Evolutionary conservation across 179 eudicot species (phyloP).

Genomic region (Drosera spatulata): DNA sequence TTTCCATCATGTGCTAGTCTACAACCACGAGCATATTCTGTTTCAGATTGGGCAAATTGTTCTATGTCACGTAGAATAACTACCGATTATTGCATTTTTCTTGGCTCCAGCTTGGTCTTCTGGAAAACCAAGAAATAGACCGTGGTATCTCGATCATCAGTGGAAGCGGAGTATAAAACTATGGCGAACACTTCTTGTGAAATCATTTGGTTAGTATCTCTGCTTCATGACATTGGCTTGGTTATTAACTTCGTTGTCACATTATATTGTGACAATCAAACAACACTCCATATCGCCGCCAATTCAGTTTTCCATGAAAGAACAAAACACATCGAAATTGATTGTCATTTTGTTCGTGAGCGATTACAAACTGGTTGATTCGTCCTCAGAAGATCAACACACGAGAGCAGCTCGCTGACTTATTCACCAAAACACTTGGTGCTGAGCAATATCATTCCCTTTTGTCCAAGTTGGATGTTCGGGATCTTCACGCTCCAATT

Average conservation of each 20-base stretch:
- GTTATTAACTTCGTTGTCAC: too few relatives aligned
- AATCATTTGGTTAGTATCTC: not conserved
- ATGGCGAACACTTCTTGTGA: not conserved
- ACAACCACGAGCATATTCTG: not conserved
- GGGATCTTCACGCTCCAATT: not conserved
- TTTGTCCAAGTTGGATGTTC: not conserved
- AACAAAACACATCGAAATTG: not conserved
- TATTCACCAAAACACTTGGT: not conserved
- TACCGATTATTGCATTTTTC: not conserved
- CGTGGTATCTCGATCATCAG: not conserved
- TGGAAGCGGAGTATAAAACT: not conserved
- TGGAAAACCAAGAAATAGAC: not conserved
- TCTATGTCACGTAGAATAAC: not conserved
- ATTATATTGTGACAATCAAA: not conserved
- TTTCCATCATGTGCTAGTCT: not conserved
- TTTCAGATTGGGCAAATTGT: not conserved
- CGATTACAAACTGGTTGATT: not conserved
- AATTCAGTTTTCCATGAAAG: not conserved
- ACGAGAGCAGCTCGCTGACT: not conserved
- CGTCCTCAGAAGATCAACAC: not conserved
- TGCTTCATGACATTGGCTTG: not conserved
- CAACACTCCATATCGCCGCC: not conserved
- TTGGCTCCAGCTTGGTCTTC: not conserved
- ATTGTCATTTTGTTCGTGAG: too few relatives aligned
- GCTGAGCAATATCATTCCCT: not conserved